These are phyloP conservation scores for Anethum foeniculum DNA, from an alignment of 140 eudicot genomes.

Conservation along the genomic window DNA sequence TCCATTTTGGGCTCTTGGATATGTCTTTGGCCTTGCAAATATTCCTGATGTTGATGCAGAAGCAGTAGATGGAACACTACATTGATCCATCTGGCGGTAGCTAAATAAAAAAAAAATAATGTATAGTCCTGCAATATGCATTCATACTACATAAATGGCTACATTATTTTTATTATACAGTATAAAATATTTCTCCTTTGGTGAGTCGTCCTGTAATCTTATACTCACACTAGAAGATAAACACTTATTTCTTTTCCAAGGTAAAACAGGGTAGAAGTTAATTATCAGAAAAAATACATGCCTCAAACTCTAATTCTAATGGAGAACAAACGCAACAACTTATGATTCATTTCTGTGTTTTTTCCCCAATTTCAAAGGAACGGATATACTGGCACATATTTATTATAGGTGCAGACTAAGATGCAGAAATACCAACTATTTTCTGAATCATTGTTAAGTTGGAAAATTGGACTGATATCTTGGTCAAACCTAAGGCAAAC, in stretches of 20 bases:
- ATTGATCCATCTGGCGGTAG: neutral
- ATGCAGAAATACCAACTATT: too few relatives aligned
- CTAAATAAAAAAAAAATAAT: too few relatives aligned
- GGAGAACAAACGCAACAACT: neutral
- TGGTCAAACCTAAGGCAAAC: neutral
- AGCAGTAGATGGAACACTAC: neutral
- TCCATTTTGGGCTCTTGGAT: neutral
- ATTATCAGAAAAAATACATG: neutral
- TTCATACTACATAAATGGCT: neutral
- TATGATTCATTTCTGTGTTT: too few relatives aligned
- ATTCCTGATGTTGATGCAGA: neutral
- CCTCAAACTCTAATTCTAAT: neutral
- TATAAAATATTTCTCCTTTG: neutral
- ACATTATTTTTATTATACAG: neutral
- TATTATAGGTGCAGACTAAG: too few relatives aligned
- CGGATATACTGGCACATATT: too few relatives aligned
- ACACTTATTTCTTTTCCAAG: neutral
- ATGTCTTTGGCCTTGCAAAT: neutral
- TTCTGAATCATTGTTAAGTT: too few relatives aligned
- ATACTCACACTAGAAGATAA: neutral
- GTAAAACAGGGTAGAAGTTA: neutral
- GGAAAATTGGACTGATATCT: too few relatives aligned
- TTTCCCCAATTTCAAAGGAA: too few relatives aligned
- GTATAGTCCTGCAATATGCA: slow-evolving; percentile 1
- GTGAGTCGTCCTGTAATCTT: neutral